phyloP scores from a whole-genome alignment of 805 yeast species.

The Saccharomycodes ludwigii region DNA sequence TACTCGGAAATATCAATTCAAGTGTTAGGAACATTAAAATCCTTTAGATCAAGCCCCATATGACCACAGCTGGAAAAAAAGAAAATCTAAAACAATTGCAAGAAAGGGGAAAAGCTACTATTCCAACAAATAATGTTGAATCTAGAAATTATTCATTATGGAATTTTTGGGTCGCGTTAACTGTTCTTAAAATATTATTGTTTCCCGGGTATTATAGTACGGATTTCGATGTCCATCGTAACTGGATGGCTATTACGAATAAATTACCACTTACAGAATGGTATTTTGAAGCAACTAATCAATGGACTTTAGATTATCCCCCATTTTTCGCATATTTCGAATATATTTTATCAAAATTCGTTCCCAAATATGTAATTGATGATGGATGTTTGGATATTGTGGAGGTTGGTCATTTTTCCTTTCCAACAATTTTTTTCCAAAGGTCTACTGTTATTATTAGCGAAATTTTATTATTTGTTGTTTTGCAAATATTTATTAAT shows the following conservation, averaged over 20 bases:
- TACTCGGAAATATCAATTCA: no score
- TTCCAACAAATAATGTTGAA: no score
- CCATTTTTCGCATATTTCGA: conserved; percentile 97
- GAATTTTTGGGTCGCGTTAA: conserved; percentile 56
- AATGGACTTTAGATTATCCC: conserved; percentile 96
- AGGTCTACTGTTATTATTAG: conserved; percentile 66
- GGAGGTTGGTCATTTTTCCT: conserved; percentile 52
- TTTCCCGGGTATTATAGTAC: conserved; percentile 82
- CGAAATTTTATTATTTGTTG: conserved; percentile 57
- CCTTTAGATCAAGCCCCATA: no score
- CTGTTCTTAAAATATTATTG: conserved; percentile 47
- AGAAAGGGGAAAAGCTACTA: no score
- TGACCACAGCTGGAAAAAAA: no score
- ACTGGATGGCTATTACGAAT: conserved; percentile 89
- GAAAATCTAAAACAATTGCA: no score
- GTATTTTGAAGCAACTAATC: conserved; percentile 68
- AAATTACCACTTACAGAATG: conserved; percentile 63
- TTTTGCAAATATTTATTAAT: conserved; percentile 61
- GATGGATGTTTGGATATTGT: conserved; percentile 76
- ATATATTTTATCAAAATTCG: conserved; percentile 60
- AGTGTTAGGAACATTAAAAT: no score
- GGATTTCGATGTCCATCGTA: conserved; percentile 94
- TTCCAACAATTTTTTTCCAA: conserved; percentile 76
- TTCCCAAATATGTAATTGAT: conserved; percentile 44
- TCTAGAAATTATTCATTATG: conserved; percentile 45